Evolutionary conservation across 31 red algal species (phyloP).

Genomic region (Porphyra umbilicalis): DNA sequence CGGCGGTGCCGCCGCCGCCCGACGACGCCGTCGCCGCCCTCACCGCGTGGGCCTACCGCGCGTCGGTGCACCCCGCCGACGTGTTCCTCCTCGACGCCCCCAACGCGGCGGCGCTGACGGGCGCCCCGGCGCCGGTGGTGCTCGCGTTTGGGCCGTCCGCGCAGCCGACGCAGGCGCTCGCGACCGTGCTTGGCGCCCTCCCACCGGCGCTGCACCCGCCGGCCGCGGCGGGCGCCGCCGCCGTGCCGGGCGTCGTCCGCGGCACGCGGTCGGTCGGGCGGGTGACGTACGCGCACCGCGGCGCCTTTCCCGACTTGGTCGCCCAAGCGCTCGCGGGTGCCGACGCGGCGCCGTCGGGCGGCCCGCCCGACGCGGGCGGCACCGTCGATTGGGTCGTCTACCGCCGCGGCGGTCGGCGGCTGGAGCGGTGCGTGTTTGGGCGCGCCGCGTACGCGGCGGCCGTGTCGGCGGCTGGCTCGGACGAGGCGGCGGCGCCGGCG

Average conservation of each 20-base stretch:
- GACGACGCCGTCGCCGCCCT: neutral
- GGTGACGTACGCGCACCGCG: neutral
- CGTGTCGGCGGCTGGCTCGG: neutral
- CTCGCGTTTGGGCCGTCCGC: neutral
- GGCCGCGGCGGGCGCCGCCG: neutral
- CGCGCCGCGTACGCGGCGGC: neutral
- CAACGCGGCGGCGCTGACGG: neutral
- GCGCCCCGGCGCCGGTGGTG: neutral
- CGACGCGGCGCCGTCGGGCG: neutral
- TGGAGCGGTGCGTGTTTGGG: neutral
- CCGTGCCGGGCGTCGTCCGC: neutral
- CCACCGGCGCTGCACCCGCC: neutral
- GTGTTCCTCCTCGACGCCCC: neutral
- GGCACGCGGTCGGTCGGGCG: neutral
- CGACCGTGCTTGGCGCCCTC: neutral
- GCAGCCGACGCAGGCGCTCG: neutral
- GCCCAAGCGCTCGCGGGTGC: neutral
- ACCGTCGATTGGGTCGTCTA: neutral
- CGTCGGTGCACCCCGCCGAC: neutral
- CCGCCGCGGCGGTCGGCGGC: neutral
- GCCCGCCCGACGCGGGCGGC: neutral
- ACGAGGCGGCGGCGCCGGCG: neutral
- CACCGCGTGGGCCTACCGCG: neutral
- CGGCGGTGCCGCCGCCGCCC: neutral
- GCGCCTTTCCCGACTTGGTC: neutral